Evolutionary conservation across 305 asterid species (phyloP).

Genomic region (Rubia balearica): DNA sequence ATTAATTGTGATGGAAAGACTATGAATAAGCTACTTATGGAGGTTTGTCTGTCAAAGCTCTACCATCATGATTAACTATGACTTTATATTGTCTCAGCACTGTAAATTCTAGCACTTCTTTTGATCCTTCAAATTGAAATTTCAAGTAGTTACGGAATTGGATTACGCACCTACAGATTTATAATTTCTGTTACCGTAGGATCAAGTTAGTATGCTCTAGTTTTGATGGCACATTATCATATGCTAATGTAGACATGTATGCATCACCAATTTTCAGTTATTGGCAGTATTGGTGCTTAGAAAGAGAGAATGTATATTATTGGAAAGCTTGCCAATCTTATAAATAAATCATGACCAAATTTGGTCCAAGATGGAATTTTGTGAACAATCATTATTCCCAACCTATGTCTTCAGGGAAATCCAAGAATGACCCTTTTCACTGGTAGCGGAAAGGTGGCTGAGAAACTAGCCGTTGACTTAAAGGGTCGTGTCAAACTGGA

Average conservation of each 20-base stretch:
- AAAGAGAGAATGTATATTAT: background rate
- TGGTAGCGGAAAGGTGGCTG: conserved; percentile 91
- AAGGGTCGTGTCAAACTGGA: conserved; percentile 76
- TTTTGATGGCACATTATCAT: background rate
- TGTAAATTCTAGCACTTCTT: background rate
- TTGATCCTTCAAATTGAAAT: background rate
- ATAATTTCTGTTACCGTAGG: background rate
- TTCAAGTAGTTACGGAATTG: background rate
- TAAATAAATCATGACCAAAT: background rate
- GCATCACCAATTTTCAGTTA: background rate
- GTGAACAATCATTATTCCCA: conserved; percentile 7
- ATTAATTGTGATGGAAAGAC: conserved; percentile 83
- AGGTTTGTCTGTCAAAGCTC: conserved; percentile 43
- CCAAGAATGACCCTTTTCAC: conserved; percentile 98
- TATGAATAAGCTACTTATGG: conserved; percentile 79
- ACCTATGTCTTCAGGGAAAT: conserved; percentile 47
- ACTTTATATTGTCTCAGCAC: background rate
- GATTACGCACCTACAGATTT: background rate
- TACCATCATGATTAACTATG: background rate
- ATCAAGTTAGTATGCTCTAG: background rate
- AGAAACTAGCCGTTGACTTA: conserved; percentile 76
- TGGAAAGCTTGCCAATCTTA: background rate
- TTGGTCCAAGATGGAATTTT: background rate
- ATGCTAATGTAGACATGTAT: background rate
- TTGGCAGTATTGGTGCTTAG: too few species aligned